These are phyloP conservation scores for Trichoderma pleuroti DNA, from an alignment of 2,329 filamentous ascomycete species.

Conservation along the genomic window DNA sequence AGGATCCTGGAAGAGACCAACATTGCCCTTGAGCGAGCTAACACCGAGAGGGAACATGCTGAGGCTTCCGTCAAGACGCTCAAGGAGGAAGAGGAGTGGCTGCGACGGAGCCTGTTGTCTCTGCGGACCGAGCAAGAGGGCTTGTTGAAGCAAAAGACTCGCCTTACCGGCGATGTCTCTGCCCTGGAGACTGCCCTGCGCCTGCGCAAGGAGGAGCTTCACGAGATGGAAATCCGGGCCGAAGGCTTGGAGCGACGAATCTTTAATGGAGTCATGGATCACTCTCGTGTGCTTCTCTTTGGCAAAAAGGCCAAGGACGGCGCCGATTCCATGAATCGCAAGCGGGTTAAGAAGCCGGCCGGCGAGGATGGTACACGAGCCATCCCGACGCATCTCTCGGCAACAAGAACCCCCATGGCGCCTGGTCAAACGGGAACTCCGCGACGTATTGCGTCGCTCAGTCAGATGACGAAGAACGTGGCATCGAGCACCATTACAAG, in stretches of 20 bases:
- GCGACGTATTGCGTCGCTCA: slow-evolving; percentile 84
- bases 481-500: slow-evolving; percentile 64
- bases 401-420: slow-evolving; percentile 46
- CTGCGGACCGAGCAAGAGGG: slow-evolving; percentile 70
- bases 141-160: slow-evolving; percentile 72
- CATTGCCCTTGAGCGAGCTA: slow-evolving; percentile 73
- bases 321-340: slow-evolving; percentile 55
- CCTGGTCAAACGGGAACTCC: slow-evolving; percentile 54
- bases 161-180: slow-evolving; percentile 79
- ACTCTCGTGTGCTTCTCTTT: slow-evolving; percentile 87
- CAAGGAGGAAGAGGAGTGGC: slow-evolving; percentile 50
- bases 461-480: slow-evolving; percentile 79
- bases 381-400: slow-evolving; percentile 45
- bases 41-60: slow-evolving; percentile 61
- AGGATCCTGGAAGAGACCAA: slow-evolving; percentile 76
- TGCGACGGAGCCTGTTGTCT: slow-evolving; percentile 53
- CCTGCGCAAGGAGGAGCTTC: slow-evolving; percentile 85
- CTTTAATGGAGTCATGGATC: slow-evolving; percentile 91
- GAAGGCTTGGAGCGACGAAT: slow-evolving; percentile 89
- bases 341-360: slow-evolving; percentile 48
- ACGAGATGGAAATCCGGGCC: slow-evolving; percentile 84
- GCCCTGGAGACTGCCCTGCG: slow-evolving; percentile 86
- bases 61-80: slow-evolving; percentile 52
- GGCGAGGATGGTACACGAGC: slow-evolving; percentile 30
- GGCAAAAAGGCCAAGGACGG: slow-evolving; percentile 55